Conservation (phyloP, 2,329 filamentous ascomycete species). For the Fusarium siculi region DNA sequence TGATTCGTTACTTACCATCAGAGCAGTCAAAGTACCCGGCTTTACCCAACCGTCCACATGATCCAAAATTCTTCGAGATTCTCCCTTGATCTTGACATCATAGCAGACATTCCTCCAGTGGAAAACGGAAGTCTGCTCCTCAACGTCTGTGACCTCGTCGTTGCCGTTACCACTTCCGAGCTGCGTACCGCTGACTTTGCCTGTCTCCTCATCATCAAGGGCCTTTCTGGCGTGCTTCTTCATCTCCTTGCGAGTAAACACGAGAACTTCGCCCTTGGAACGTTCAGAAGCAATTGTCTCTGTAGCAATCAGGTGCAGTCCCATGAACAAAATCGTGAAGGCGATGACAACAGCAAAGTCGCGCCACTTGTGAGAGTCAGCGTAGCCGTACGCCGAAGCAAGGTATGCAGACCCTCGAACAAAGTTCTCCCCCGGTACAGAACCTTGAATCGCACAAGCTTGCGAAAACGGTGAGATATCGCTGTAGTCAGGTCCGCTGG, state of each 20-base stretch:
- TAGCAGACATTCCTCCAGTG: slow-evolving; percentile 78
- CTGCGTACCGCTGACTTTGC: background rate
- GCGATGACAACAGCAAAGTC: slow-evolving; percentile 35
- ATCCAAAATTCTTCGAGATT: slow-evolving; percentile 71
- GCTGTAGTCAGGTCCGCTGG: slow-evolving; percentile 37
- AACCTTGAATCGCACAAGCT: slow-evolving; percentile 22
- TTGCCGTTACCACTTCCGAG: slow-evolving; percentile 70
- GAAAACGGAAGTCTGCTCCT: slow-evolving; percentile 59
- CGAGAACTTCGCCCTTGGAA: slow-evolving; percentile 38
- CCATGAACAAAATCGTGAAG: slow-evolving; percentile 36
- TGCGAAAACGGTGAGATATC: slow-evolving; percentile 3
- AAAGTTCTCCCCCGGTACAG: slow-evolving; percentile 23
- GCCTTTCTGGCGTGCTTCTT: slow-evolving; percentile 59
- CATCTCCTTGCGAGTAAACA: slow-evolving; percentile 38
- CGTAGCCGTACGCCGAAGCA: slow-evolving; percentile 22
- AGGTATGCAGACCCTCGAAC: slow-evolving; percentile 32
- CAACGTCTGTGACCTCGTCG: slow-evolving; percentile 23
- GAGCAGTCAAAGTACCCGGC: slow-evolving; percentile 77
- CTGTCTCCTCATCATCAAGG: slow-evolving; percentile 43
- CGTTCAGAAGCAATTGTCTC: slow-evolving; percentile 36
- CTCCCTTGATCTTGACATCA: slow-evolving; percentile 75
- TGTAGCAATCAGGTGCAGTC: slow-evolving; percentile 27
- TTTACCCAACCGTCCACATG: slow-evolving; percentile 79
- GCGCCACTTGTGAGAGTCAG: slow-evolving; percentile 36
- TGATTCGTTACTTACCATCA: slow-evolving; percentile 72